Conservation (phyloP, 2,329 filamentous ascomycete genomes). For the Fusarium albidum region DNA sequence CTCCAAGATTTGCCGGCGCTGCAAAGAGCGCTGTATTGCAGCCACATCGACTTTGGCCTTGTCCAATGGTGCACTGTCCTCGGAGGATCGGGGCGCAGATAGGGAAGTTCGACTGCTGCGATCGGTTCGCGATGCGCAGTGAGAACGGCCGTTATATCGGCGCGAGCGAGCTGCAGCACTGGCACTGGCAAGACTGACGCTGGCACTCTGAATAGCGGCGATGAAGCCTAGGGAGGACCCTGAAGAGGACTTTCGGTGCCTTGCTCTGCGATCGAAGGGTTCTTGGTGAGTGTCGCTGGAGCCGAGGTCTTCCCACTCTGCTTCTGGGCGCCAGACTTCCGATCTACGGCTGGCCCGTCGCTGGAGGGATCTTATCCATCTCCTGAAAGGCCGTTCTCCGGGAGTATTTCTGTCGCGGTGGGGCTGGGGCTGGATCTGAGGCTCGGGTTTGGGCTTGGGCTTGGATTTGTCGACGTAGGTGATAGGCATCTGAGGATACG, state of each 20-base stretch:
- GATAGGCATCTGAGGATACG: conserved; percentile 39
- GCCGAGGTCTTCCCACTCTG: conserved; percentile 15
- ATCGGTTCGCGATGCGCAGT: conserved; percentile 65
- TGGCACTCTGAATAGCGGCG: conserved; percentile 82
- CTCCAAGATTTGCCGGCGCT: conserved; percentile 81
- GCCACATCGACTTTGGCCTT: conserved; percentile 67
- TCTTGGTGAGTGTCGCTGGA: conserved; percentile 4
- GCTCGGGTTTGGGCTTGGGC: no score
- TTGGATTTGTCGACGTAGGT: conserved; percentile 27
- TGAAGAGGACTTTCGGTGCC: conserved; percentile 69
- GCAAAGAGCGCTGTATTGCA: conserved; percentile 74
- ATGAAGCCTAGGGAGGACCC: conserved; percentile 82
- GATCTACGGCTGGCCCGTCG: conserved; percentile 58
- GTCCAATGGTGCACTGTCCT: conserved; percentile 71
- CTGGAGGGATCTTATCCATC: conserved; percentile 77
- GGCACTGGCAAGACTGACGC: conserved; percentile 76
- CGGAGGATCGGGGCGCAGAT: conserved; percentile 67
- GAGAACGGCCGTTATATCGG: conserved; percentile 58
- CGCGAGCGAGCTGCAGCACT: conserved; percentile 73
- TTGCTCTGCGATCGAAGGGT: conserved; percentile 18
- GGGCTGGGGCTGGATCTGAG: conserved; percentile 15
- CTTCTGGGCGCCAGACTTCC: conserved; percentile 3
- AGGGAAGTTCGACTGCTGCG: conserved; percentile 70
- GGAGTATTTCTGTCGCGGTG: conserved; percentile 18
- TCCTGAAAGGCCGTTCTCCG: conserved; percentile 65